Percentiles rank a stretch among this genome's conserved stretches.
Evolutionary conservation across 2,329 filamentous ascomycete species (phyloP).

Genomic region (Zasmidium cellare): DNA sequence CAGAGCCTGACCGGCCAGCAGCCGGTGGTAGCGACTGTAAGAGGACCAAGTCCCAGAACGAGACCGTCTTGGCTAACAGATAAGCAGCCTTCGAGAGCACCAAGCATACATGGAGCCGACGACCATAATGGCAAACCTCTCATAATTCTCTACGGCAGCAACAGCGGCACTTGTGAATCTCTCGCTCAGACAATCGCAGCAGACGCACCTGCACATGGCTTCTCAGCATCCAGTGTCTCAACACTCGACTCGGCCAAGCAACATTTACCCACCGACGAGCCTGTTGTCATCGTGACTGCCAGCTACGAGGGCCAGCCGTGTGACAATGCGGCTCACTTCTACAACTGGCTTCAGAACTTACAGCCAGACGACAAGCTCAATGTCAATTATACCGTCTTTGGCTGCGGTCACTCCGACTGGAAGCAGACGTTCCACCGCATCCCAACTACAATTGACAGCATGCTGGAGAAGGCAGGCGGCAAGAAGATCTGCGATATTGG

Average conservation of each 20-base stretch:
- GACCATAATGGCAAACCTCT: constrained; percentile 47
- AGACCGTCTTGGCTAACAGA: neutral
- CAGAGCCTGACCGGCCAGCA: constrained; percentile 31
- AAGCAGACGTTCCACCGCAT: constrained; percentile 66
- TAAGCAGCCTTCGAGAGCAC: neutral
- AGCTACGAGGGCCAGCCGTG: constrained; percentile 75
- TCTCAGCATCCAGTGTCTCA: constrained; percentile 53
- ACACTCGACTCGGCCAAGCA: constrained; percentile 63
- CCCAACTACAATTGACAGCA: constrained; percentile 62
- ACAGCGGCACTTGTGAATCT: constrained; percentile 72
- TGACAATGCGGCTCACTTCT: constrained; percentile 69
- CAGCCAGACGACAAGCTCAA: constrained; percentile 52
- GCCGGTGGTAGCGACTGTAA: constrained; percentile 6
- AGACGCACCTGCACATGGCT: constrained; percentile 62
- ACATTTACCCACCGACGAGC: constrained; percentile 59
- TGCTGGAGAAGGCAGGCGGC: constrained; percentile 53
- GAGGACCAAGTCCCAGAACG: neutral
- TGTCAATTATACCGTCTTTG: constrained; percentile 68
- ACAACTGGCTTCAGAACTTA: constrained; percentile 63
- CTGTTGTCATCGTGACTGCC: constrained; percentile 67
- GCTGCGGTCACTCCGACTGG: constrained; percentile 63
- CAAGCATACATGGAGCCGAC: neutral
- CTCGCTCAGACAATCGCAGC: constrained; percentile 64
- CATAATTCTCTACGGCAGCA: constrained; percentile 71
- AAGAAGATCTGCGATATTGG: constrained; percentile 53